Conservation (phyloP, 371 early-diverging fungal species). For the Mortierella sp. region DNA sequence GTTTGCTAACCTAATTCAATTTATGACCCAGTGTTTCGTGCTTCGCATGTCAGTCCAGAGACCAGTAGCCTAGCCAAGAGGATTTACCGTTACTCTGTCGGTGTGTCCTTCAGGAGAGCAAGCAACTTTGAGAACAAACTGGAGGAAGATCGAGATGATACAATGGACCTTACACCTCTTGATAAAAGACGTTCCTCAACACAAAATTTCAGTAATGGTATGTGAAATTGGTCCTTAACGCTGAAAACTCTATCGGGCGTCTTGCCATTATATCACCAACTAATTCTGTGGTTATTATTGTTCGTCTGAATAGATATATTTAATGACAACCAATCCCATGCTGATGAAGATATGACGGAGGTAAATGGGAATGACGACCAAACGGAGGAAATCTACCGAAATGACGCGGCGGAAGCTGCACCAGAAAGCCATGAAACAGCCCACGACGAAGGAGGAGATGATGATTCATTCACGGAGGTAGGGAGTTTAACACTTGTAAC, state of each 20-base stretch:
- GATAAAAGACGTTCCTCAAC: constrained; percentile 1
- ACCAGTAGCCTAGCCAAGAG: constrained; percentile 49
- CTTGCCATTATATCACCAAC: neutral
- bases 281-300: neutral
- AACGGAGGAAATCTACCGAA: neutral
- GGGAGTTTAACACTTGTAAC: neutral
- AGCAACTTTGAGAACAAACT: constrained; percentile 15
- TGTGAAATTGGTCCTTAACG: neutral
- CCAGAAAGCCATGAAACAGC: neutral
- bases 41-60: constrained; percentile 47
- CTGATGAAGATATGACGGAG: neutral
- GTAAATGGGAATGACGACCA: neutral
- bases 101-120: constrained; percentile 17
- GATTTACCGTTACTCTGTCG: constrained; percentile 42
- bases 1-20: neutral
- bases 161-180: constrained; percentile 12
- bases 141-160: constrained; percentile 13
- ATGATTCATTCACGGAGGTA: constrained; percentile 34
- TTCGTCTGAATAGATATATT: constrained; percentile 2
- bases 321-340: neutral
- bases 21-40: constrained; percentile 26
- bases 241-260: neutral
- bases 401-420: neutral
- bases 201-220: constrained; percentile 1
- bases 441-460: constrained; percentile 10